Evolutionary conservation across 345 rosid species (phyloP), one percentile per base, ranked within the genome.

Genomic region (Lumnitzera racemosa): DNA sequence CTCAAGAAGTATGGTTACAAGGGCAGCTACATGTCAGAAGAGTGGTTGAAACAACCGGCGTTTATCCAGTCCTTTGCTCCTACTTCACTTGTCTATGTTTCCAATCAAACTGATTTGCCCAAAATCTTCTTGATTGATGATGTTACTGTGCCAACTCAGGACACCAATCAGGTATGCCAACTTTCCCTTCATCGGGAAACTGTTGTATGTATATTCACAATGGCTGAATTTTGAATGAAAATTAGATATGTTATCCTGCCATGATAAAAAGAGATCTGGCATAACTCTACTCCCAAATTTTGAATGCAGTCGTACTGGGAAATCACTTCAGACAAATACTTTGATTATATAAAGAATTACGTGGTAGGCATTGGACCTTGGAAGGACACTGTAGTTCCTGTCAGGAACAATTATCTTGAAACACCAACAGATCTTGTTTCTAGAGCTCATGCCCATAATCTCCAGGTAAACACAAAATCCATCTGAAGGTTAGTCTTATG

Each of bases 301-400:
- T 36, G 43, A 4, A 36, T 74, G 85, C 92, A 90, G 99, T 78
- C 97, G 15, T 94, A 85, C 56, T 75, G 75, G 68, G 97, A 94
- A 70, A 87, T 94, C 50, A 94, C 92, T 66, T 90, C 97, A 4
- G 89, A 94, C 65, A 49, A 47, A 46, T 94, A 88, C 72, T 78
- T 94, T 8, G 78, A 80, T 74, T 88, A 72, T 75, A 81, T 94
- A 43, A 86, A 83, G 67, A 81, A 77, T 3, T 94, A 94, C 47
- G 95, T 84, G 36, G 74, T 90, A 43, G 99, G 99, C n/a, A 90
- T 94, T 48, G 99, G 99, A 64, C 99, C 97, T 16, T 94, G 99
- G 97, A 94, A 94, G 69, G 97, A 94, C 66, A 90, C 99, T 2
- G 57, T 92, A 47, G 95, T 90, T 67, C 97, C 96, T 55, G 91